phyloP scores from a whole-genome alignment of 345 rosid genomes.

The Euclidium syriacum region DNA sequence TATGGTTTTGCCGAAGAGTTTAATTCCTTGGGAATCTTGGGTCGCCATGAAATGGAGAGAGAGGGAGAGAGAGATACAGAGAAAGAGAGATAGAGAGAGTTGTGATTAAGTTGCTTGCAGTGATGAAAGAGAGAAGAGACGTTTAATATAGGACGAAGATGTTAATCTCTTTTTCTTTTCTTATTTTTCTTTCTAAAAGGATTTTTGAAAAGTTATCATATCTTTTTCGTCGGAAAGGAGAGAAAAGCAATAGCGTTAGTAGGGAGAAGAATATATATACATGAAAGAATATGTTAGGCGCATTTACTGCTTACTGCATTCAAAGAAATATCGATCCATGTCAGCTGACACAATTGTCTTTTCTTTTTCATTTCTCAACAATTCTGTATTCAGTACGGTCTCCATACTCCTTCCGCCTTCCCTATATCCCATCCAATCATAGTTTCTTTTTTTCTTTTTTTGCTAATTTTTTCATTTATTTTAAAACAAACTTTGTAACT shows the following conservation, averaged over 20 bases:
- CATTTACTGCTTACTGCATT: constrained; percentile 21
- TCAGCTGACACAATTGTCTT: constrained; percentile 17
- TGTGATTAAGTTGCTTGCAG: constrained; percentile 24
- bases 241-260: constrained; percentile 31
- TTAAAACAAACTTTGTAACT: no score
- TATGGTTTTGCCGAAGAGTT: constrained; percentile 79
- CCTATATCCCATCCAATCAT: no score
- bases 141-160: constrained; percentile 12
- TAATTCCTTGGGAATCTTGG: constrained; percentile 59
- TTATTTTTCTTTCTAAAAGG: not conserved
- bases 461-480: no score
- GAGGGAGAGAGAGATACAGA: constrained; percentile 6
- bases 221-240: constrained; percentile 28
- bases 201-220: constrained; percentile 13
- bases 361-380: not conserved
- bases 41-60: constrained; percentile 40
- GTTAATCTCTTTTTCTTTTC: not conserved
- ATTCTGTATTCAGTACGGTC: constrained; percentile 13
- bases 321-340: constrained; percentile 17
- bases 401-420: not conserved
- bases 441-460: no score
- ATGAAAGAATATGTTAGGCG: constrained; percentile 28
- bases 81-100: constrained; percentile 4
- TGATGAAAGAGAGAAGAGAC: constrained; percentile 13
- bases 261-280: constrained; percentile 2